Evolutionary conservation across 2,329 filamentous ascomycete genomes (phyloP).

Genomic region (Ceratocystis lukuohia): DNA sequence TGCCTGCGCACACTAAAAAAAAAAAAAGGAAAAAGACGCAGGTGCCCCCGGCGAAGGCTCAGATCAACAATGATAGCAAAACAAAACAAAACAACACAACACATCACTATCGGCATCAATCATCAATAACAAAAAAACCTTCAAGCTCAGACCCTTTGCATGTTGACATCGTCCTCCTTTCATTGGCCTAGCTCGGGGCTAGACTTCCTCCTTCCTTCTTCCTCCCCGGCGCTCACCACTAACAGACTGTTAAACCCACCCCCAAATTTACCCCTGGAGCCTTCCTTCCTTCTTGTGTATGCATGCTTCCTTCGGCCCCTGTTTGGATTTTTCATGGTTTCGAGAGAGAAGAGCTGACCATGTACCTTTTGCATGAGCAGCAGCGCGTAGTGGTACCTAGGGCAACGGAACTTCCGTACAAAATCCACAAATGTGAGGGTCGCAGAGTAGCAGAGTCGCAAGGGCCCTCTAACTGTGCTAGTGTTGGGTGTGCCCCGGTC

Average conservation of each 20-base stretch:
- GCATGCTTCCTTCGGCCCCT: background rate
- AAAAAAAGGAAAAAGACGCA: too few species aligned
- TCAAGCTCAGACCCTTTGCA: background rate
- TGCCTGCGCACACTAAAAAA: too few species aligned
- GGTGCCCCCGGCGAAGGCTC: too few species aligned
- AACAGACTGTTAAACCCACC: background rate
- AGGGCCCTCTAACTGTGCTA: background rate
- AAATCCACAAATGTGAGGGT: background rate
- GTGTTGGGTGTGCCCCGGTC: background rate
- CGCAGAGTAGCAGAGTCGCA: slow-evolving; percentile 3
- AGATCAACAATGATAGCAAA: background rate
- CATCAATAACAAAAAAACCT: background rate
- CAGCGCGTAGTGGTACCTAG: background rate
- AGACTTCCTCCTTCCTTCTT: too few species aligned
- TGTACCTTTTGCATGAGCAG: slow-evolving; percentile 3
- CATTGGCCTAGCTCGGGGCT: background rate
- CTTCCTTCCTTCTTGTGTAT: slow-evolving; percentile 1
- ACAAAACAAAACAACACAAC: background rate
- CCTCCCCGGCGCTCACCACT: too few species aligned
- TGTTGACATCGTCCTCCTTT: background rate
- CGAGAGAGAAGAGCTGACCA: background rate
- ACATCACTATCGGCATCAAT: background rate
- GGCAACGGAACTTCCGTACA: slow-evolving; percentile 7
- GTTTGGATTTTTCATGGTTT: background rate
- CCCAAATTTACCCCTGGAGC: slow-evolving; percentile 5